Conservation (phyloP, 495 filamentous ascomycete genomes). For the Hypoxylon intermedium region DNA sequence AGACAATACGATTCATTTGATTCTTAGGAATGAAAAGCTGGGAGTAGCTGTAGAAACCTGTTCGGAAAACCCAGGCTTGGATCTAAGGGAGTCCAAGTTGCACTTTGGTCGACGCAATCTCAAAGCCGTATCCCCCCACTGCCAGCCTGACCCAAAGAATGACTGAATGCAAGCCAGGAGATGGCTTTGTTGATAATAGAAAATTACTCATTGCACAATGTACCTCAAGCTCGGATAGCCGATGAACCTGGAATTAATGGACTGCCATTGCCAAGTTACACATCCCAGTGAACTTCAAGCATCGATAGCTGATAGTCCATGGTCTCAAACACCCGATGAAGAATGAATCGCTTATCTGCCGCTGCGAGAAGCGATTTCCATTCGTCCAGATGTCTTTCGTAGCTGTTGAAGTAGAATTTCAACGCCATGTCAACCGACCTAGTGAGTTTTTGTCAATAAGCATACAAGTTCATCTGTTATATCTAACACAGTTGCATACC, state of each 20-base stretch:
- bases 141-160: slow-evolving; percentile 14
- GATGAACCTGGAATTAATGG: slow-evolving; percentile 14
- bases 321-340: slow-evolving; percentile 19
- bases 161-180: slow-evolving; percentile 10
- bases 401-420: slow-evolving; percentile 15
- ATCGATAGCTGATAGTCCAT: slow-evolving; percentile 16
- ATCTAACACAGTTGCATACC: slow-evolving; percentile 18
- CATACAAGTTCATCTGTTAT: background rate
- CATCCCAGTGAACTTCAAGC: slow-evolving; percentile 29
- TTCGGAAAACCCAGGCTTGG: background rate
- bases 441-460: slow-evolving; percentile 9
- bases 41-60: background rate
- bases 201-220: slow-evolving; percentile 9
- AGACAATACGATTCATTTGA: slow-evolving; percentile 2
- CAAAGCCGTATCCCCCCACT: slow-evolving; percentile 11
- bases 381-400: slow-evolving; percentile 25
- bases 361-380: slow-evolving; percentile 28
- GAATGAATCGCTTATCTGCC: slow-evolving; percentile 27
- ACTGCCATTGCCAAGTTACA: slow-evolving; percentile 8
- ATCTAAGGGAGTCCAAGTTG: slow-evolving; percentile 7
- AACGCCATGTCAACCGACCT: slow-evolving; percentile 24
- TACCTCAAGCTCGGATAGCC: slow-evolving; percentile 11
- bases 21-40: background rate
- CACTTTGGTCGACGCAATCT: slow-evolving; percentile 12
- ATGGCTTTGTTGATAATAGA: slow-evolving; percentile 18